Evolutionary conservation across 208 protist genomes (phyloP).

Genomic region (Willaertia magna): DNA sequence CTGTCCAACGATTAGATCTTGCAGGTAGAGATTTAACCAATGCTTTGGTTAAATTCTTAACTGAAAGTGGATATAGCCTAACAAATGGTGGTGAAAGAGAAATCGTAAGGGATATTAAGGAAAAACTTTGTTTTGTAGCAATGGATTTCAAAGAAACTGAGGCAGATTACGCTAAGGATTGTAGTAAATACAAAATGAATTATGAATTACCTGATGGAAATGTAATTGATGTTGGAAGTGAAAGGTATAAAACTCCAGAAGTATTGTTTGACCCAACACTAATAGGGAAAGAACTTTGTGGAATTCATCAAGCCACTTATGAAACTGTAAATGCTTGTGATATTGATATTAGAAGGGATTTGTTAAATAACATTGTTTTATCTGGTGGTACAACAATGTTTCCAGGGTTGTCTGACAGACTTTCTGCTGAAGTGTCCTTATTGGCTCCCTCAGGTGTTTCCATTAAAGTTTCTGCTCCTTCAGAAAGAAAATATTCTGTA

Average conservation of each 20-base stretch:
- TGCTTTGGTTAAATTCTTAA: constrained; percentile 30
- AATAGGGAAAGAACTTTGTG: constrained; percentile 72
- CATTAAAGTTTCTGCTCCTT: constrained; percentile 13
- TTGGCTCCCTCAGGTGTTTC: constrained; percentile 1
- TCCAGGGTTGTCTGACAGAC: constrained; percentile 77
- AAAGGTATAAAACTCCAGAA: constrained; percentile 81
- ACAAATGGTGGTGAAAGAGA: background rate
- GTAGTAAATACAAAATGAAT: background rate
- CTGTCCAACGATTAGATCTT: constrained; percentile 72
- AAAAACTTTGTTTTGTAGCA: background rate
- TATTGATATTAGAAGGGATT: constrained; percentile 54
- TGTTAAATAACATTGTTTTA: constrained; percentile 93
- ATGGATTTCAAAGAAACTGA: background rate
- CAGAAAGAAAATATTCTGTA: constrained; percentile 41
- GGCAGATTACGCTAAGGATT: background rate
- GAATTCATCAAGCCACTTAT: constrained; percentile 74
- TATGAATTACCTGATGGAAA: constrained; percentile 75
- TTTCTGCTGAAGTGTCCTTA: constrained; percentile 80
- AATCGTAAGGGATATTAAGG: background rate
- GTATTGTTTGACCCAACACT: constrained; percentile 85
- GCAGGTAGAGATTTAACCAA: constrained; percentile 89
- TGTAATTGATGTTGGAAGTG: constrained; percentile 66
- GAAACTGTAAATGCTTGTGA: constrained; percentile 75
- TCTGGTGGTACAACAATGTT: constrained; percentile 93
- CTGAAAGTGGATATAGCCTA: background rate